Conservation (phyloP, 805 yeast genomes). For the Metschnikowia reukaufii region DNA sequence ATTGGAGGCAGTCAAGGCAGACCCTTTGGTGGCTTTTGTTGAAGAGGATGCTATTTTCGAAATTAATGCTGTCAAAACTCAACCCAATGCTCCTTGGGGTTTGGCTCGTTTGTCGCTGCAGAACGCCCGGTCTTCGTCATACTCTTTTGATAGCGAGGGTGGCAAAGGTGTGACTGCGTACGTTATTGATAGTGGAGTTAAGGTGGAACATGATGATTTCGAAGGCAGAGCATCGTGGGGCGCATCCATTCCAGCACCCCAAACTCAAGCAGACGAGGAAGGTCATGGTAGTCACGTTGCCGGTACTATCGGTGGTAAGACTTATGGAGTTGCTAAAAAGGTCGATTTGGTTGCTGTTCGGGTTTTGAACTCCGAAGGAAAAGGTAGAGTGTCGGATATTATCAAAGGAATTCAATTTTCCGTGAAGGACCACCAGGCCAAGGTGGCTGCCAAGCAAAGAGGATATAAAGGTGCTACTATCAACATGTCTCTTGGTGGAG, state of each 20-base stretch:
- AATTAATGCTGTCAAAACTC: slow-evolving; percentile 52
- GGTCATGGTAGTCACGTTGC: slow-evolving; percentile 98
- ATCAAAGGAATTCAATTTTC: slow-evolving; percentile 84
- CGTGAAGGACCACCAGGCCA: slow-evolving; percentile 64
- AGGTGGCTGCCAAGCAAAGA: slow-evolving; percentile 49
- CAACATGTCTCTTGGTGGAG: slow-evolving; percentile 94
- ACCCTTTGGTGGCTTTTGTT: slow-evolving; percentile 22
- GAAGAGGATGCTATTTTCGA: slow-evolving; percentile 24
- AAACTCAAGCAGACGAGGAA: slow-evolving; percentile 71
- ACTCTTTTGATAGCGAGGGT: slow-evolving; percentile 66
- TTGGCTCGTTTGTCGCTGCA: slow-evolving; percentile 85
- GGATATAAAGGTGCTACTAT: slow-evolving; percentile 84
- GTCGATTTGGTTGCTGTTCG: slow-evolving; percentile 80
- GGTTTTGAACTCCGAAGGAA: slow-evolving; percentile 77
- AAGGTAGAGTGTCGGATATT: slow-evolving; percentile 81
- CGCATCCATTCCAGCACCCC: slow-evolving; percentile 59
- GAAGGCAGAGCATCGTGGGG: slow-evolving; percentile 57
- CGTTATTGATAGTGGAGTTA: slow-evolving; percentile 87
- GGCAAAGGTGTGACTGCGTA: slow-evolving; percentile 86
- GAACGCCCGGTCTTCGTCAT: slow-evolving; percentile 43
- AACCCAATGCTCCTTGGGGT: slow-evolving; percentile 93
- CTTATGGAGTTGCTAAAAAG: slow-evolving; percentile 81
- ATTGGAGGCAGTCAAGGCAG: slow-evolving; percentile 13
- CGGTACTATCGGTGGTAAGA: slow-evolving; percentile 80
- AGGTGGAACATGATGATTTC: slow-evolving; percentile 21